These are phyloP conservation scores for Globisporangium heterothallicum DNA, from an alignment of 352 stramenopile genomes.

Conservation along the genomic window DNA sequence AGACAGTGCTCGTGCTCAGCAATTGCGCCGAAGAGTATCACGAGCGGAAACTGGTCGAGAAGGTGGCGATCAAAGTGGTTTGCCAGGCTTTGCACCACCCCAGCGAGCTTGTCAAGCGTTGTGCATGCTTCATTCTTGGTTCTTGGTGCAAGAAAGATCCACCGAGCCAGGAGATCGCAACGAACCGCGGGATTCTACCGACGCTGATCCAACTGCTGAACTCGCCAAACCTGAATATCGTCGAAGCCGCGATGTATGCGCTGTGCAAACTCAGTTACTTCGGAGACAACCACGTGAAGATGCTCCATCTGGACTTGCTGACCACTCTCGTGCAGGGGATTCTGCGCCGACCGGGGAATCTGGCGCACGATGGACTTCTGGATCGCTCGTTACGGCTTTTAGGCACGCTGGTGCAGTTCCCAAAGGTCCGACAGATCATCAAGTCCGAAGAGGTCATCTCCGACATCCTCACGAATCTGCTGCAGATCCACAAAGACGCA, in stretches of 20 bases:
- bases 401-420: constrained; percentile 50
- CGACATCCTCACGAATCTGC: constrained; percentile 50
- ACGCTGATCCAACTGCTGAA: constrained; percentile 58
- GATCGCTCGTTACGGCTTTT: constrained; percentile 58
- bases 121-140: constrained; percentile 58
- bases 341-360: constrained; percentile 27
- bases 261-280: constrained; percentile 59
- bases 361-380: constrained; percentile 44
- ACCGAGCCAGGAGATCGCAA: constrained; percentile 41
- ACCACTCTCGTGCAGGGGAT: constrained; percentile 48
- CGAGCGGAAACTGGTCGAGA: constrained; percentile 27
- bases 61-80: constrained; percentile 50
- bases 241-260: constrained; percentile 57
- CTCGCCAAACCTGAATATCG: constrained; percentile 44
- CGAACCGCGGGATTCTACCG: constrained; percentile 32
- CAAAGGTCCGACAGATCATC: constrained; percentile 45
- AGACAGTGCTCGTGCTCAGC: constrained; percentile 58
- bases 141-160: constrained; percentile 56
- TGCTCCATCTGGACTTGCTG: constrained; percentile 55
- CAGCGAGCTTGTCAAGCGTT: constrained; percentile 67
- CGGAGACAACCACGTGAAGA: constrained; percentile 58
- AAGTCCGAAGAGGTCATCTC: constrained; percentile 72
- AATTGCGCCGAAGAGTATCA: constrained; percentile 61
- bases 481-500: constrained; percentile 48
- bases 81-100: constrained; percentile 48